A percentile compares a stretch with the other conserved stretches of the same genome.
These are phyloP conservation scores for Fibroporia radiculosa DNA, from an alignment of 768 basidiomycete genomes.

Conservation along the genomic window DNA sequence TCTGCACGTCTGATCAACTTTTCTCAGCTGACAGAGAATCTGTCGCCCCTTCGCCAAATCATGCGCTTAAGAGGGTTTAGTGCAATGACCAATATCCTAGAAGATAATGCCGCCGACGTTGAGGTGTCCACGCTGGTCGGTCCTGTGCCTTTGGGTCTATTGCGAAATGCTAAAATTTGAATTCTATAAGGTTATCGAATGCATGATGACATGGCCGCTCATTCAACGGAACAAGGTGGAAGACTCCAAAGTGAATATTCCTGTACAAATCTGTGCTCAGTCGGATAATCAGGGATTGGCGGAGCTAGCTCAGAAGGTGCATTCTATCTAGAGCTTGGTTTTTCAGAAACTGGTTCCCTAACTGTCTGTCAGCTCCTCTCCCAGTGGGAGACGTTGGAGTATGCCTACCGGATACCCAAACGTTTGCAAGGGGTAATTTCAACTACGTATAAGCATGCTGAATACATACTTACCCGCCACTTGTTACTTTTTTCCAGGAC, in stretches of 20 bases:
- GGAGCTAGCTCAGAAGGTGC: conserved; percentile 55
- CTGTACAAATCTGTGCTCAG: conserved; percentile 47
- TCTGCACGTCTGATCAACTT: background rate
- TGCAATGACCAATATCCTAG: conserved; percentile 82
- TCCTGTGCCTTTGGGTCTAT: conserved; percentile 3
- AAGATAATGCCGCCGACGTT: conserved; percentile 62
- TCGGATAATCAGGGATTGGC: conserved; percentile 52
- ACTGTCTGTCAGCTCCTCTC: conserved; percentile 54
- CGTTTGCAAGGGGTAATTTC: conserved; percentile 37
- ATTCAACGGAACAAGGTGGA: conserved; percentile 87
- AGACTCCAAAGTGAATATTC: conserved; percentile 56
- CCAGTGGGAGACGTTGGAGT: conserved; percentile 70
- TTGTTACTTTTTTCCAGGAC: too few species aligned
- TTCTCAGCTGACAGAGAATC: conserved; percentile 76
- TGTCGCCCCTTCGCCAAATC: conserved; percentile 68
- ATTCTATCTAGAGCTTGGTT: background rate
- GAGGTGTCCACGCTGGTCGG: conserved; percentile 69
- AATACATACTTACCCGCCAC: too few species aligned
- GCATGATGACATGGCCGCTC: conserved; percentile 74
- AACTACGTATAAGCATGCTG: too few species aligned
- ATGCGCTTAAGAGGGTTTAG: conserved; percentile 92
- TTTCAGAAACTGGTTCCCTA: background rate
- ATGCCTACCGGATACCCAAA: conserved; percentile 86
- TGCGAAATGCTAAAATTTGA: background rate
- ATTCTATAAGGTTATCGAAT: conserved; percentile 45